Conservation (phyloP, 2,329 filamentous ascomycete species). For the Coniochaeta ligniaria region DNA sequence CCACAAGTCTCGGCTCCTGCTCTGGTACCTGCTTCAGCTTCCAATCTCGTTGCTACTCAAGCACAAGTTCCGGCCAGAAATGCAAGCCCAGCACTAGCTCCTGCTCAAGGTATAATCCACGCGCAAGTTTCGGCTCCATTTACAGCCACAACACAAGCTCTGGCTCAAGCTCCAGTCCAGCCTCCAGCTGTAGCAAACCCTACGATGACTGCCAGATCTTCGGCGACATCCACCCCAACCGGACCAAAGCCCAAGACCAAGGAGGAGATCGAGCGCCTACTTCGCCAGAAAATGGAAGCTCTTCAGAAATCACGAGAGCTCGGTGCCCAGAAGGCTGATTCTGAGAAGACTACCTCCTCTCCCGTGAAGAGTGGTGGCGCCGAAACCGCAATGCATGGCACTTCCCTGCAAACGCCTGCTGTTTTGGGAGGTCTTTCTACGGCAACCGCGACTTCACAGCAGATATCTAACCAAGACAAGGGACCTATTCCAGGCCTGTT, state of each 20-base stretch:
- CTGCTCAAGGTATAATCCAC: not conserved
- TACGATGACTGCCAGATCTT: not conserved
- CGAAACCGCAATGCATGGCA: not conserved
- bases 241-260: conserved; percentile 37
- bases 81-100: not conserved
- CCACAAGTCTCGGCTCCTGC: conserved; percentile 8
- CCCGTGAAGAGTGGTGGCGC: conserved; percentile 6
- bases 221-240: not conserved
- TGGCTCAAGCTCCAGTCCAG: not conserved
- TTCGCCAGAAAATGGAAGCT: conserved; percentile 73
- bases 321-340: conserved; percentile 25
- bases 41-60: not conserved
- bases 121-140: too few species aligned
- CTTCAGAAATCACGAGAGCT: conserved; percentile 52
- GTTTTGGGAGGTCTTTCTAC: not conserved
- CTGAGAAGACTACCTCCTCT: conserved; percentile 12
- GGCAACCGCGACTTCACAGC: not conserved
- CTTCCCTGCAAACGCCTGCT: not conserved
- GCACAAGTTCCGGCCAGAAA: not conserved
- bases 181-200: conserved; percentile 7
- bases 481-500: conserved; percentile 9
- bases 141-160: not conserved
- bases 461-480: not conserved
- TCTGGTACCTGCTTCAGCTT: not conserved
- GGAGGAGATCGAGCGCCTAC: conserved; percentile 63